These are phyloP conservation scores for Pichia occidentalis DNA, from an alignment of 805 yeast genomes.

Conservation along the genomic window DNA sequence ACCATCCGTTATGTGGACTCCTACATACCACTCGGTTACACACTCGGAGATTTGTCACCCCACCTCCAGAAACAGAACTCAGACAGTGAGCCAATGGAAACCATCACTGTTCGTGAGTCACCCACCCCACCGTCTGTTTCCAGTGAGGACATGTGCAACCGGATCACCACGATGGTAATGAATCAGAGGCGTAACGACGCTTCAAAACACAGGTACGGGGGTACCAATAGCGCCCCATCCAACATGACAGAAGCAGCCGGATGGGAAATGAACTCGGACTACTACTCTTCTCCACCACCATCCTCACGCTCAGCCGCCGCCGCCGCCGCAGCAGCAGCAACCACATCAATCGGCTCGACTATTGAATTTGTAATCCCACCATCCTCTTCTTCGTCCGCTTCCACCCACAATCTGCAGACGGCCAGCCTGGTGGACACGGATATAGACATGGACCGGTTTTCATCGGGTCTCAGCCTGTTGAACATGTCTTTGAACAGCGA, in stretches of 20 bases:
- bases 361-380: slow-evolving; percentile 11
- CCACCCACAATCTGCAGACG: too few species aligned
- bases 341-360: slow-evolving; percentile 6
- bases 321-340: slow-evolving; percentile 4
- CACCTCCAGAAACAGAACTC: slow-evolving; percentile 5
- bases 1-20: slow-evolving; percentile 11
- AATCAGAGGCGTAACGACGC: slow-evolving; percentile 8
- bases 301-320: background rate
- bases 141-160: slow-evolving; percentile 4
- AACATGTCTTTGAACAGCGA: slow-evolving; percentile 17
- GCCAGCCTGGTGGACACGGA: slow-evolving; percentile 6
- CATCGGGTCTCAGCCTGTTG: slow-evolving; percentile 17
- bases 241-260: too few species aligned
- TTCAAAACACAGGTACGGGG: background rate
- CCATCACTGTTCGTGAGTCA: slow-evolving; percentile 3
- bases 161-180: slow-evolving; percentile 5
- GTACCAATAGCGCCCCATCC: too few species aligned
- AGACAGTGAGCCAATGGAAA: background rate
- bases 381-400: background rate
- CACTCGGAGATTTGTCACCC: slow-evolving; percentile 14
- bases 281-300: too few species aligned
- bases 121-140: slow-evolving; percentile 2
- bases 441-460: slow-evolving; percentile 3
- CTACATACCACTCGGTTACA: slow-evolving; percentile 15
- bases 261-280: too few species aligned